phyloP scores from a whole-genome alignment of 768 basidiomycete species.

The Brasilioporus rufonigricans region DNA sequence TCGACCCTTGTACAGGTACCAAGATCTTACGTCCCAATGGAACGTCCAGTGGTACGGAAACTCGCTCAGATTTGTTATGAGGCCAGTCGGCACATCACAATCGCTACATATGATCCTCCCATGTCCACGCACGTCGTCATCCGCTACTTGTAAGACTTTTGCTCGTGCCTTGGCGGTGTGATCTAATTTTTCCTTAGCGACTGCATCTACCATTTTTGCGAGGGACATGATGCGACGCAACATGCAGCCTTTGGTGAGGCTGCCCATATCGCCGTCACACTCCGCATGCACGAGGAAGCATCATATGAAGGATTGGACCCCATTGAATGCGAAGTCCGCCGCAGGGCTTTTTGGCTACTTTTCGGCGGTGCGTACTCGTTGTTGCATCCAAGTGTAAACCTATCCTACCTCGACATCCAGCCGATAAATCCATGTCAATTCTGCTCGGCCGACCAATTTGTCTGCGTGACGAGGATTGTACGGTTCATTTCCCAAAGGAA shows the following conservation, averaged over 20 bases:
- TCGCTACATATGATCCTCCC: slow-evolving; percentile 81
- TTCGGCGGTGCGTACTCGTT: slow-evolving; percentile 65
- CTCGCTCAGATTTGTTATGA: slow-evolving; percentile 79
- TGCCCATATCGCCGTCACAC: slow-evolving; percentile 75
- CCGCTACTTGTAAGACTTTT: slow-evolving; percentile 75
- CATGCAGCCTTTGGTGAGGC: slow-evolving; percentile 89
- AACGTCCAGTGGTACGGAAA: slow-evolving; percentile 78
- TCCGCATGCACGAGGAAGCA: slow-evolving; percentile 84
- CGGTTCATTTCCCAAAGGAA: slow-evolving; percentile 84
- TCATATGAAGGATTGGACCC: slow-evolving; percentile 82
- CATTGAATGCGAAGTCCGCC: slow-evolving; percentile 84
- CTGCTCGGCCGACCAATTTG: slow-evolving; percentile 82
- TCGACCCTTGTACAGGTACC: slow-evolving; percentile 88
- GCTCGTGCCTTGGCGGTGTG: neutral
- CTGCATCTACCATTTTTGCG: slow-evolving; percentile 84
- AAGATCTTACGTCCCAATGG: slow-evolving; percentile 84
- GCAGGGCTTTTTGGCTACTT: slow-evolving; percentile 85
- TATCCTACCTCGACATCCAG: slow-evolving; percentile 34
- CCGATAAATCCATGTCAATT: slow-evolving; percentile 89
- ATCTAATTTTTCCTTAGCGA: slow-evolving; percentile 46
- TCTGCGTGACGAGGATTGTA: slow-evolving; percentile 88
- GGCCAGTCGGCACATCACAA: slow-evolving; percentile 77
- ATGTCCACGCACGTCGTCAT: slow-evolving; percentile 83
- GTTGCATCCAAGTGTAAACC: neutral
- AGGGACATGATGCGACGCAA: slow-evolving; percentile 83